Evolutionary conservation across 208 protist genomes (phyloP).

Genomic region (Trichomonas vaginalis): DNA sequence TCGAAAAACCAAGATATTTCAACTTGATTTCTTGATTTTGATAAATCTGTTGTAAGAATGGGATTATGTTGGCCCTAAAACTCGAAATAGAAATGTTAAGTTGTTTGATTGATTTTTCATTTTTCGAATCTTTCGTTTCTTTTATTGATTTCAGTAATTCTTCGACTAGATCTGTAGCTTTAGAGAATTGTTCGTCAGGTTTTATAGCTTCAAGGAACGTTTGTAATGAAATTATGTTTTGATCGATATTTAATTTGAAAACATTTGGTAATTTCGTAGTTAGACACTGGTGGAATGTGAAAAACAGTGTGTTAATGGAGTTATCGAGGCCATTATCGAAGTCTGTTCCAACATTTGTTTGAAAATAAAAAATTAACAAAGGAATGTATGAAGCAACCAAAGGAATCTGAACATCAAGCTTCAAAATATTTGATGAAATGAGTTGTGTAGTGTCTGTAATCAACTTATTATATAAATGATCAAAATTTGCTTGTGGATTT

Average conservation of each 20-base stretch:
- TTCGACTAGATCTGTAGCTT: background rate
- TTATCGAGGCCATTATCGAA: background rate
- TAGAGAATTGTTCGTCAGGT: background rate
- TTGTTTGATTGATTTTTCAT: background rate
- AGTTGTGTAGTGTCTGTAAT: background rate
- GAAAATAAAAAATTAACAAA: background rate
- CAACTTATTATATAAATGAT: background rate
- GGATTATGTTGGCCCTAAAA: background rate
- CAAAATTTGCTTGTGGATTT: background rate
- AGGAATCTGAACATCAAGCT: background rate
- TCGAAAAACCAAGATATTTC: background rate
- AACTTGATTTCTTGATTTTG: background rate
- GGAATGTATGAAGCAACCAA: background rate
- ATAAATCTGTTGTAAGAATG: background rate
- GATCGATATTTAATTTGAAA: background rate
- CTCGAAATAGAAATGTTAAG: background rate
- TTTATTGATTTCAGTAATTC: background rate
- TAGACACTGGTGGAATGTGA: background rate
- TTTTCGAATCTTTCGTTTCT: background rate
- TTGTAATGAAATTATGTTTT: background rate
- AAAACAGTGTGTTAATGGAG: background rate
- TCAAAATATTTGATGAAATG: background rate
- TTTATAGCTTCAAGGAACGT: background rate
- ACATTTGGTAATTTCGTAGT: background rate
- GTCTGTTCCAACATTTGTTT: background rate